Evolutionary conservation across 441 rosid genomes (phyloP), one percentile per base, ranked within the genome.

Genomic region (Raphanus hybrid): DNA sequence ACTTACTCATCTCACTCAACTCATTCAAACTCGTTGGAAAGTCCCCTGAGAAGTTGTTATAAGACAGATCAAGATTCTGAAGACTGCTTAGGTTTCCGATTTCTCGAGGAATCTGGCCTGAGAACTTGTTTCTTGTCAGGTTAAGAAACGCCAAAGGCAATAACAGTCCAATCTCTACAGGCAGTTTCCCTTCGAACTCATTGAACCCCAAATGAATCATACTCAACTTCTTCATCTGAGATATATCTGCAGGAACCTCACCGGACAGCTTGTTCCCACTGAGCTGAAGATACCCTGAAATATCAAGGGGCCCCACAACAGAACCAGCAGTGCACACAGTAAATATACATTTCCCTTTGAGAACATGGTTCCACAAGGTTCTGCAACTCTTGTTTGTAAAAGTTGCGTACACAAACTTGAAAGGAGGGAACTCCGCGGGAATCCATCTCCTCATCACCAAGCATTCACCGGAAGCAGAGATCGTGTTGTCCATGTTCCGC

Each of bases 371-470:
- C 54, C 54, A 48, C 6, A 48, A 1, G 16, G 14, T 45, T 45
- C 52, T 45, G 52, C 52, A 45, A 45, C 52, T 45, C n/a, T 4
- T 45, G 26, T 45, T 45, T 41, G 48, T 10, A 45, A 45, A 12
- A 1, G 6, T 12, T 45, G n/a, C 52, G 2, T 11, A 12, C n/a
- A 14, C 54, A 12, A 48, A 48, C n/a, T 4, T 4, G 16, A 48
- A 48, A 48, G 54, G 54, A 48, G 54, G 54, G 16, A 48, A 12
- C 54, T 48, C 54, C 5, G 54, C 54, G 11, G 15, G 54, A 4
- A 48, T 48, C 54, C 54, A 48, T 48, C 54, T 48, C 54, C n/a
- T 48, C 54, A 48, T 48, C 54, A 48, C 54, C 54, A 48, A 48
- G 54, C 54, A 48, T 48, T 48, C 54, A 48, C 54, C 54, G 7